Evolutionary conservation across 805 yeast species (phyloP).

Genomic region (Metschnikowia santaceciliae): DNA sequence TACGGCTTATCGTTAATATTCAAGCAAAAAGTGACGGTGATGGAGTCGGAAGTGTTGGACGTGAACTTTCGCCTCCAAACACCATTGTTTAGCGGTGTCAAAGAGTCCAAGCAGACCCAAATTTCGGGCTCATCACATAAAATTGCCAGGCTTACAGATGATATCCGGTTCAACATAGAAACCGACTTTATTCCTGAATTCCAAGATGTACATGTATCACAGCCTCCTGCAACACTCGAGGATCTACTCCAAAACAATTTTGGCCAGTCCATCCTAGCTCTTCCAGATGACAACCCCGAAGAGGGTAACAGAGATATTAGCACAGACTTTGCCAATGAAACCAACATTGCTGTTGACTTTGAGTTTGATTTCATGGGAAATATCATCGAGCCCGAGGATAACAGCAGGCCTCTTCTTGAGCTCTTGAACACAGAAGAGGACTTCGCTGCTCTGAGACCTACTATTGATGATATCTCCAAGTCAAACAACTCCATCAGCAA

Average conservation of each 20-base stretch:
- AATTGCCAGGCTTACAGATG: constrained; percentile 18
- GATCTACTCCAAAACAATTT: background rate
- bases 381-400: constrained; percentile 1
- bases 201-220: background rate
- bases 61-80: constrained; percentile 1
- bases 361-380: constrained; percentile 25
- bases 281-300: background rate
- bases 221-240: background rate
- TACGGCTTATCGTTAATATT: constrained; percentile 48
- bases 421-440: constrained; percentile 15
- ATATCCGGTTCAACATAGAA: constrained; percentile 25
- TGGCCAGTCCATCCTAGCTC: background rate
- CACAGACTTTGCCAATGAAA: constrained; percentile 11
- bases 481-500: constrained; percentile 6
- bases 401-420: constrained; percentile 1
- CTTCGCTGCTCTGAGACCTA: constrained; percentile 5
- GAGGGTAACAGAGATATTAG: background rate
- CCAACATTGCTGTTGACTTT: constrained; percentile 16
- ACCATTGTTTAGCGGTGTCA: background rate
- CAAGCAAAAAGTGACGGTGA: constrained; percentile 46
- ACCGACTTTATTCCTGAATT: constrained; percentile 19
- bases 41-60: constrained; percentile 29
- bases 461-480: constrained; percentile 12
- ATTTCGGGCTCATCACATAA: background rate
- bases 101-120: background rate